Conservation (phyloP, 2,329 filamentous ascomycete species). For the Zymoseptoria pseudotritici region DNA sequence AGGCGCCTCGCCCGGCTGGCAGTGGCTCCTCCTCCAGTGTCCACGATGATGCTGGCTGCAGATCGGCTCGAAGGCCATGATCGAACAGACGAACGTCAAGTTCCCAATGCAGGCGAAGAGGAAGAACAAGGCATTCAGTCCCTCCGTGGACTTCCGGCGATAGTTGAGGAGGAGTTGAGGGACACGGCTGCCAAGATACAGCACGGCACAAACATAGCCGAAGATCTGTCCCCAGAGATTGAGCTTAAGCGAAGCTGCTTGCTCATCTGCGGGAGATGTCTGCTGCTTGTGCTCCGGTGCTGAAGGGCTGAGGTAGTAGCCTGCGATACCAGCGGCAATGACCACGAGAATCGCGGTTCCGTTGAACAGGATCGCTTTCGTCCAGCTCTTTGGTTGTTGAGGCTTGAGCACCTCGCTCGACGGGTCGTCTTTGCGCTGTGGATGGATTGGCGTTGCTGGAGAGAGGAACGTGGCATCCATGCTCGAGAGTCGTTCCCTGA, state of each 20-base stretch:
- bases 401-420: conserved; percentile 31
- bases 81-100: conserved; percentile 83
- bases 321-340: conserved; percentile 70
- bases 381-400: conserved; percentile 33
- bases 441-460: conserved; percentile 71
- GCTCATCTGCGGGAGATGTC: conserved; percentile 27
- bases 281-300: conserved; percentile 20
- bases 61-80: conserved; percentile 77
- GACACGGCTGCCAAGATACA: conserved; percentile 83
- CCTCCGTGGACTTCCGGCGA: conserved; percentile 84
- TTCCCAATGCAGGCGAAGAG: conserved; percentile 95
- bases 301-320: conserved; percentile 68
- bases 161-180: conserved; percentile 91
- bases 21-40: conserved; percentile 38
- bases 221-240: conserved; percentile 80
- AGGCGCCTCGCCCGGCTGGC: conserved; percentile 57
- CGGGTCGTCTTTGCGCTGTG: conserved; percentile 34
- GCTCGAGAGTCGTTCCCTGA: conserved; percentile 45
- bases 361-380: conserved; percentile 62
- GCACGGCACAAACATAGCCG: conserved; percentile 80
- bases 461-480: conserved; percentile 64
- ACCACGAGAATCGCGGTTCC: conserved; percentile 69
- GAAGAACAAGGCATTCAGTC: conserved; percentile 90
- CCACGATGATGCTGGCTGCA: conserved; percentile 42
- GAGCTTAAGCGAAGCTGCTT: conserved; percentile 53